These are phyloP conservation scores for Globisporangium acanthophoron DNA, from an alignment of 352 stramenopile genomes.

Conservation along the genomic window DNA sequence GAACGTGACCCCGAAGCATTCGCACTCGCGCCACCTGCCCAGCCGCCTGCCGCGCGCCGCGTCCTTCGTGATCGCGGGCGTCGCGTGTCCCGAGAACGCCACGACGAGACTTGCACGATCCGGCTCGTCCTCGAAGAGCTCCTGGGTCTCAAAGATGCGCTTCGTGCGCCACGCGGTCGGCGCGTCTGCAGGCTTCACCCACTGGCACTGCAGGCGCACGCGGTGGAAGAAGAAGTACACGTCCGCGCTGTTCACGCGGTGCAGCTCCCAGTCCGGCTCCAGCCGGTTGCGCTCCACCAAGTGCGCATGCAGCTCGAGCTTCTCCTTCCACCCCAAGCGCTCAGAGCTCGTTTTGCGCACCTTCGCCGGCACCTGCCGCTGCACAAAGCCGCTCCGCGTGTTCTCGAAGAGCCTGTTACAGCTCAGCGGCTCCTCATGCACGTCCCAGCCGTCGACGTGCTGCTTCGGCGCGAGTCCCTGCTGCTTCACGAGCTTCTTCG, in stretches of 20 bases:
- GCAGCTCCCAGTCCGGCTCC: slow-evolving; percentile 49
- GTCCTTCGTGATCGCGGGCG: slow-evolving; percentile 31
- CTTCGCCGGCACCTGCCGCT: slow-evolving; percentile 48
- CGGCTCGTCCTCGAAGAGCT: slow-evolving; percentile 40
- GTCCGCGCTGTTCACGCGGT: slow-evolving; percentile 46
- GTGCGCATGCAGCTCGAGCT: slow-evolving; percentile 31
- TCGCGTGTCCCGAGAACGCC: slow-evolving; percentile 35
- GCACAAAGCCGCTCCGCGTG: slow-evolving; percentile 45
- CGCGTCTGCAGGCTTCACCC: slow-evolving; percentile 36
- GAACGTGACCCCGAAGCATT: slow-evolving; percentile 44
- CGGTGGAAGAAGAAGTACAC: slow-evolving; percentile 78
- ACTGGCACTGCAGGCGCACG: slow-evolving; percentile 43
- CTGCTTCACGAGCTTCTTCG: slow-evolving; percentile 28
- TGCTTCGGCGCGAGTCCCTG: slow-evolving; percentile 5
- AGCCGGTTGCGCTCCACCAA: slow-evolving; percentile 53
- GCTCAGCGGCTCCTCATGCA: slow-evolving; percentile 50
- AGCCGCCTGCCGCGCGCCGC: slow-evolving; percentile 31
- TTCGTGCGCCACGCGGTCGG: slow-evolving; percentile 45
- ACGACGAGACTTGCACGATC: slow-evolving; percentile 38
- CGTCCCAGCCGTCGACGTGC: slow-evolving; percentile 28
- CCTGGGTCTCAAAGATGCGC: slow-evolving; percentile 42
- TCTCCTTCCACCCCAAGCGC: slow-evolving; percentile 65
- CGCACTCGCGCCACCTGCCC: slow-evolving; percentile 50
- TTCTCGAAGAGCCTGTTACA: slow-evolving; percentile 66
- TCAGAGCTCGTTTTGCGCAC: slow-evolving; percentile 23